Conservation (phyloP, 371 early-diverging fungal species). For the Sporodiniella umbellata region DNA sequence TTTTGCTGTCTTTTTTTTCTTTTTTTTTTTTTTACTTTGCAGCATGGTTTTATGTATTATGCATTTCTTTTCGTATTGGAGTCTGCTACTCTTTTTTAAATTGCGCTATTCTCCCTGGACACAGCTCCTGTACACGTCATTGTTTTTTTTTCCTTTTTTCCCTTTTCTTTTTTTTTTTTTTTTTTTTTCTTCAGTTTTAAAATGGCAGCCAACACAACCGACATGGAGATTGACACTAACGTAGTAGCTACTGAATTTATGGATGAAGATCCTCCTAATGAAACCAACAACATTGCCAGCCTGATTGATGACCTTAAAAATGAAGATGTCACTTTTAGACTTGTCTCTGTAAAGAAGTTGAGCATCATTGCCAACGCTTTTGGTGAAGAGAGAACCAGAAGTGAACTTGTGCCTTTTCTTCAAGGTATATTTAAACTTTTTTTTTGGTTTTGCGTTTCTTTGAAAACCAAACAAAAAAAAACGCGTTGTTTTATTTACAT, state of each 20-base stretch:
- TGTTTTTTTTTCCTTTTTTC: neutral
- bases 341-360: conserved; percentile 90
- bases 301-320: conserved; percentile 97
- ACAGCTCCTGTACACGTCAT: neutral
- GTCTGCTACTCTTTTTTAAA: neutral
- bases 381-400: conserved; percentile 92
- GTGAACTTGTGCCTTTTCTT: conserved; percentile 95
- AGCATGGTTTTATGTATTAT: no score
- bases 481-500: conserved; percentile 1
- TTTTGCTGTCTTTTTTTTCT: no score
- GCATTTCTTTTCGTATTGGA: no score
- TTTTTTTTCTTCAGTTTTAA: neutral
- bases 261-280: conserved; percentile 48
- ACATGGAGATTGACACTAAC: conserved; percentile 43
- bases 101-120: neutral
- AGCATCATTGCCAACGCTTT: conserved; percentile 91
- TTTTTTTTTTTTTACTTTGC: no score
- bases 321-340: conserved; percentile 89
- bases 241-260: conserved; percentile 42
- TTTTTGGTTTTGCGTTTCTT: neutral
- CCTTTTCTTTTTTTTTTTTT: conserved; percentile 3
- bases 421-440: conserved; percentile 66
- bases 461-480: neutral
- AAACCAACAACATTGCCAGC: conserved; percentile 79
- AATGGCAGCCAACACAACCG: conserved; percentile 17